These are phyloP conservation scores for Bipolaris victoriae DNA, from an alignment of 2,329 filamentous ascomycete genomes.

Conservation along the genomic window DNA sequence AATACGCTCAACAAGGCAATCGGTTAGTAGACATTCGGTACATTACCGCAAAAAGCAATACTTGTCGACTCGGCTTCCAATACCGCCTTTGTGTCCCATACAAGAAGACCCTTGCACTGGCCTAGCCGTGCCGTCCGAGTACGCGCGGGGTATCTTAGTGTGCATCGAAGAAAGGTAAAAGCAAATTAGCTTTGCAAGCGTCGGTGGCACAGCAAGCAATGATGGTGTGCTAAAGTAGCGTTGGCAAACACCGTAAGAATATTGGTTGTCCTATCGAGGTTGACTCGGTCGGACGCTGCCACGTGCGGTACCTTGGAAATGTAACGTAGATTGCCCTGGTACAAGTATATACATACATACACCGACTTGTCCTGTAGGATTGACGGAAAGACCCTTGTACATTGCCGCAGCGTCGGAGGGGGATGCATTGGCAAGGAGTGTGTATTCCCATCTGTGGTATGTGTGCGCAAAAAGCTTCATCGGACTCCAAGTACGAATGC, in stretches of 20 bases:
- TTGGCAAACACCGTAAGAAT: background rate
- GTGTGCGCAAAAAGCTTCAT: background rate
- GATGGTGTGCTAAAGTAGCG: slow-evolving; percentile 16
- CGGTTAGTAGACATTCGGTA: slow-evolving; percentile 23
- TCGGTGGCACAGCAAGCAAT: slow-evolving; percentile 3
- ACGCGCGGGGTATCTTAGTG: slow-evolving; percentile 17
- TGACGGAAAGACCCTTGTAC: background rate
- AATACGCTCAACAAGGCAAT: slow-evolving; percentile 15
- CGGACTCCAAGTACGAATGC: slow-evolving; percentile 8
- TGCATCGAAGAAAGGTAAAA: slow-evolving; percentile 16
- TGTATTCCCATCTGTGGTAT: background rate
- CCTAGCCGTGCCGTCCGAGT: slow-evolving; percentile 6
- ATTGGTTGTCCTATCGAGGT: slow-evolving; percentile 14
- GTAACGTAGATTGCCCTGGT: slow-evolving; percentile 12
- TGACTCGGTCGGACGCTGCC: slow-evolving; percentile 15
- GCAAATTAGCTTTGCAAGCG: slow-evolving; percentile 10
- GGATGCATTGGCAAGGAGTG: background rate
- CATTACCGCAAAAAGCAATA: slow-evolving; percentile 14
- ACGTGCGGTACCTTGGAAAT: slow-evolving; percentile 18
- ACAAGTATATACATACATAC: background rate
- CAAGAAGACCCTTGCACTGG: slow-evolving; percentile 9
- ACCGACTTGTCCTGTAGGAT: background rate
- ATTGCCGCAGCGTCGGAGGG: background rate
- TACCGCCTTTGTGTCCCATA: slow-evolving; percentile 13
- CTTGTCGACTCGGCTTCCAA: slow-evolving; percentile 13